phyloP scores from a whole-genome alignment of 805 yeast species.

The Kuraishia capsulata region DNA sequence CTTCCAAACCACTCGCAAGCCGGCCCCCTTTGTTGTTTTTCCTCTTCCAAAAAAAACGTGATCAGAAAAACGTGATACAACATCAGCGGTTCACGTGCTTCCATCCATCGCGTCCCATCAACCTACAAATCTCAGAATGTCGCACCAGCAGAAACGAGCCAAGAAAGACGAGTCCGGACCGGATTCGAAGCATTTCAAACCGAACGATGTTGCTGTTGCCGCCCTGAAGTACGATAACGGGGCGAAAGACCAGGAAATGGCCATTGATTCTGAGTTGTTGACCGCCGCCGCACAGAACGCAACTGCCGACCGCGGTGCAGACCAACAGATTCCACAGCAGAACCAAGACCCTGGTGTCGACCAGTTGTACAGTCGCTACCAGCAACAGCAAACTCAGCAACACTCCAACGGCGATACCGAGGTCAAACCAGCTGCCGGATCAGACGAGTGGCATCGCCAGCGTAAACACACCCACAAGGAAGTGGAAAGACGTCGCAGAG shows the following conservation, averaged over 20 bases:
- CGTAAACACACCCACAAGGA: slow-evolving; percentile 91
- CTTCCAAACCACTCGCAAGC: too few relatives aligned
- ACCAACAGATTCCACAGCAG: too few relatives aligned
- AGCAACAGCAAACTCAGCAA: slow-evolving; percentile 9
- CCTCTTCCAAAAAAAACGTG: too few relatives aligned
- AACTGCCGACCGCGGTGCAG: too few relatives aligned
- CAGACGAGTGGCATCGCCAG: slow-evolving; percentile 75
- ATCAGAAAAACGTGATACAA: too few relatives aligned
- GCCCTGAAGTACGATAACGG: background rate
- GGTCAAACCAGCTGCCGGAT: slow-evolving; percentile 56
- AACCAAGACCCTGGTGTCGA: slow-evolving; percentile 12
- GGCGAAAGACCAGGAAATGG: background rate
- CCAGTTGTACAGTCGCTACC: slow-evolving; percentile 3
- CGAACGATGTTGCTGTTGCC: slow-evolving; percentile 1
- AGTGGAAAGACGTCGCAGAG: slow-evolving; percentile 89
- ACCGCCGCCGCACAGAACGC: background rate
- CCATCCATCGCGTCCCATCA: too few relatives aligned
- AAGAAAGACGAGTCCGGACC: background rate
- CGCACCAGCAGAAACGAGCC: background rate
- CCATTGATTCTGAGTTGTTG: slow-evolving; percentile 1
- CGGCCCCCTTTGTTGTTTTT: too few relatives aligned
- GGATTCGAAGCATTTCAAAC: background rate
- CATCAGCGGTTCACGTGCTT: too few relatives aligned
- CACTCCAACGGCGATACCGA: slow-evolving; percentile 7
- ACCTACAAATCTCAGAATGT: too few relatives aligned